Evolutionary conservation across 2,329 filamentous ascomycete genomes (phyloP).

Genomic region (Teratosphaeriaceae sp.): DNA sequence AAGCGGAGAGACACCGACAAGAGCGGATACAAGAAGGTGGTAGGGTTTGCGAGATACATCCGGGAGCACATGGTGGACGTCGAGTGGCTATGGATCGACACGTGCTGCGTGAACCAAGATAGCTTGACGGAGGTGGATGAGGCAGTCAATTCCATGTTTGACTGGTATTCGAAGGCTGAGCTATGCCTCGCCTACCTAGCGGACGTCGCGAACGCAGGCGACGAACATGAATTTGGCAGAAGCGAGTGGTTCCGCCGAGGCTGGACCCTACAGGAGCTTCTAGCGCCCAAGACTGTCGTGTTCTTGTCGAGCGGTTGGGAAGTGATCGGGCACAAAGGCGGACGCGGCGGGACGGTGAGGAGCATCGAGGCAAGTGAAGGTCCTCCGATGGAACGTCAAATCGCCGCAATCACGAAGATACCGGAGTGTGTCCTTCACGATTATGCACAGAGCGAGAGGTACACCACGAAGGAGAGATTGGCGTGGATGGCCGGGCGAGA

Average conservation of each 20-base stretch:
- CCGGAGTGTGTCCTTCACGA: slow-evolving; percentile 9
- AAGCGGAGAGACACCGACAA: neutral
- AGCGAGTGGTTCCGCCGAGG: neutral
- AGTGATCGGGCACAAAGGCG: neutral
- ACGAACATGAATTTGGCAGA: neutral
- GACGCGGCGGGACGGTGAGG: neutral
- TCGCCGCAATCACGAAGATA: slow-evolving; percentile 9
- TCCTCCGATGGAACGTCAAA: slow-evolving; percentile 1
- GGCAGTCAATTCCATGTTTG: slow-evolving; percentile 16
- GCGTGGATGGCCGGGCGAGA: slow-evolving; percentile 9
- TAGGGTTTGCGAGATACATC: slow-evolving; percentile 1
- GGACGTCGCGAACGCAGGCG: neutral
- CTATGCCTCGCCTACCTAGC: slow-evolving; percentile 11
- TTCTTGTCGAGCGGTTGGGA: slow-evolving; percentile 3
- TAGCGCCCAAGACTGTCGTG: slow-evolving; percentile 5
- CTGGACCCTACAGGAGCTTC: too few species aligned
- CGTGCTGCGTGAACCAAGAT: slow-evolving; percentile 16
- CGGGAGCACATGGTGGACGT: neutral
- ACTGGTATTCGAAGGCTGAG: slow-evolving; percentile 12
- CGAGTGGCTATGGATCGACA: slow-evolving; percentile 9
- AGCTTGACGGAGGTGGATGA: slow-evolving; percentile 8
- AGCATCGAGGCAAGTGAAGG: neutral
- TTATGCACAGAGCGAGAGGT: slow-evolving; percentile 2
- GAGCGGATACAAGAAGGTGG: slow-evolving; percentile 1
- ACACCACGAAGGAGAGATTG: slow-evolving; percentile 7